Conservation (phyloP, 768 basidiomycete genomes). For the Hypsizygus marmoreus region DNA sequence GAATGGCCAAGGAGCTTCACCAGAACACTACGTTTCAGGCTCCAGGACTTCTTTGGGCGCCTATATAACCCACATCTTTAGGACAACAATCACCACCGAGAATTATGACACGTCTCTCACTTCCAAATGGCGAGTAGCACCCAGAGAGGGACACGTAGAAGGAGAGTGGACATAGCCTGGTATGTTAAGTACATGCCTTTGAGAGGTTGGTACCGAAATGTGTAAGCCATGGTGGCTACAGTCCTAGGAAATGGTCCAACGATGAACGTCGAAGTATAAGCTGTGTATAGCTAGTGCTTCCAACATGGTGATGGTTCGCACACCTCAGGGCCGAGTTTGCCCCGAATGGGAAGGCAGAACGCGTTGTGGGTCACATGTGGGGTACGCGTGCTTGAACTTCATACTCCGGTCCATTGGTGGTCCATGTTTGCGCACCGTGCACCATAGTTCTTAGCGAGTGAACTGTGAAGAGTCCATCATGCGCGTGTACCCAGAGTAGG, state of each 20-base stretch:
- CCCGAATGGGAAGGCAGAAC: no score
- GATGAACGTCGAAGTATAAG: neutral
- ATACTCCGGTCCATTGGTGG: no score
- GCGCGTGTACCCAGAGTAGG: neutral
- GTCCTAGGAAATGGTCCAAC: neutral
- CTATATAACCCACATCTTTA: slow-evolving; percentile 30
- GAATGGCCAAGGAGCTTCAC: slow-evolving; percentile 36
- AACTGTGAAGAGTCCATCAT: no score
- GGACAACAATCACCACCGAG: neutral
- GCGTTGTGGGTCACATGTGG: no score
- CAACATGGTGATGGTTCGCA: no score
- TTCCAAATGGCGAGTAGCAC: slow-evolving; percentile 37
- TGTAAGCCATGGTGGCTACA: slow-evolving; percentile 29
- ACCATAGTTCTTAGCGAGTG: no score
- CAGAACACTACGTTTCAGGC: slow-evolving; percentile 38
- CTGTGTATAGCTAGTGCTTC: no score
- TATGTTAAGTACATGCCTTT: slow-evolving; percentile 50
- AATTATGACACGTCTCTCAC: slow-evolving; percentile 20
- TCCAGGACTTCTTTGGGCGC: slow-evolving; percentile 52
- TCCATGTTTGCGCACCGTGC: no score
- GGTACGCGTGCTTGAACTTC: no score
- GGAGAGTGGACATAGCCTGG: slow-evolving; percentile 37
- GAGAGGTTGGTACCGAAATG: slow-evolving; percentile 47
- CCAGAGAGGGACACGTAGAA: slow-evolving; percentile 54
- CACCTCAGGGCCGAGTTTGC: neutral